A percentile compares a stretch with the other conserved stretches of the same genome.
phyloP scores from a whole-genome alignment of 768 basidiomycete genomes.

The Leucocoprinus leucothites region DNA sequence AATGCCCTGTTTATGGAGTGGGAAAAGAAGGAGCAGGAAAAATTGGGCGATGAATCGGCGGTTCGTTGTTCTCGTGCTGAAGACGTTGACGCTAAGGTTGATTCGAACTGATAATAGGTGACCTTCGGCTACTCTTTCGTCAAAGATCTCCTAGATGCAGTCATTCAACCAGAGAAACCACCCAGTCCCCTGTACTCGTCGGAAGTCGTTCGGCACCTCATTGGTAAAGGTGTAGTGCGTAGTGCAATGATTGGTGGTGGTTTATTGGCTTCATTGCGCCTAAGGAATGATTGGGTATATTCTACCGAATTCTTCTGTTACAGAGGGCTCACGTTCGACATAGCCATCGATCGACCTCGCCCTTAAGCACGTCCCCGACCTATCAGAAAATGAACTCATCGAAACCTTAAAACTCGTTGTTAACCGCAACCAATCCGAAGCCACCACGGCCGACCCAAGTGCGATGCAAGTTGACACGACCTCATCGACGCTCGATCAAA shows the following conservation, averaged over 20 bases:
- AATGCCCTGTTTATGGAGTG: constrained; percentile 63
- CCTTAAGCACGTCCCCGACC: constrained; percentile 52
- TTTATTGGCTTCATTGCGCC: constrained; percentile 48
- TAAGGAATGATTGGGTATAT: constrained; percentile 70
- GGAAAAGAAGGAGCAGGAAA: constrained; percentile 36
- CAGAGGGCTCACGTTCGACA: not conserved
- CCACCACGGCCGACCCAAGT: constrained; percentile 27
- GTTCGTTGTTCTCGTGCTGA: not conserved
- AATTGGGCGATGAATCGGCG: constrained; percentile 9
- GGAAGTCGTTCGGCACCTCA: constrained; percentile 54
- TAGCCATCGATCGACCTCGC: constrained; percentile 49
- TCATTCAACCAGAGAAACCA: constrained; percentile 35
- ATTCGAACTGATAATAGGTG: not conserved
- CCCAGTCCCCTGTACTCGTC: constrained; percentile 42
- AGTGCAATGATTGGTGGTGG: constrained; percentile 62
- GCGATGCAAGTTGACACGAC: constrained; percentile 37
- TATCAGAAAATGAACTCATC: constrained; percentile 65
- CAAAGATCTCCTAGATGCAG: constrained; percentile 50
- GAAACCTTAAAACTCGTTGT: constrained; percentile 45
- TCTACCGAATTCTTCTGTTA: not conserved
- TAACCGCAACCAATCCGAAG: constrained; percentile 27
- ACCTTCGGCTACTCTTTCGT: constrained; percentile 48
- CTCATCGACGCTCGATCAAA: constrained; percentile 11
- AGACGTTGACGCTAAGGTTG: not conserved
- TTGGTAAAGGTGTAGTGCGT: constrained; percentile 53